phyloP scores from a whole-genome alignment of 1,284 basidiomycete species.

The Rhodotorula sp. region DNA sequence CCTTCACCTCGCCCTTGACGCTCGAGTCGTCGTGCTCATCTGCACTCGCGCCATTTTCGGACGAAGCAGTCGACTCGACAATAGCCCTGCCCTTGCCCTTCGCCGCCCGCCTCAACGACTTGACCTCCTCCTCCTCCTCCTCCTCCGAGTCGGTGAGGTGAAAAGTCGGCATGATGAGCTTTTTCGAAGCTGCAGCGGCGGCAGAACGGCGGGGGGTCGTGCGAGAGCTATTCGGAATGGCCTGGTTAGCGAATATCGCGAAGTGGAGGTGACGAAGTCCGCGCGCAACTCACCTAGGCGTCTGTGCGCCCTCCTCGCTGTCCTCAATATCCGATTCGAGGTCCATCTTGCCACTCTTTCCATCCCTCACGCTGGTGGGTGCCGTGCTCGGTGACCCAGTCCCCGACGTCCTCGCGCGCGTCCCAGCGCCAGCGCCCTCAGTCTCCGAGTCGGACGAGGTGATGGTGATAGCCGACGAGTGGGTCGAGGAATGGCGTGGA shows the following conservation, averaged over 20 bases:
- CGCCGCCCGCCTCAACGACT: not conserved
- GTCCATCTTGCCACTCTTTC: not conserved
- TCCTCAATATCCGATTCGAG: not conserved
- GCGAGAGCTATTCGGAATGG: not conserved
- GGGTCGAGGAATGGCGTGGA: conserved; percentile 3
- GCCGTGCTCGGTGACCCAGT: conserved; percentile 4
- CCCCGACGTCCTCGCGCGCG: not conserved
- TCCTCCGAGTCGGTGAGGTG: conserved; percentile 22
- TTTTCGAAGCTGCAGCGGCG: conserved; percentile 3
- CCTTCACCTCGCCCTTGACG: conserved; percentile 4
- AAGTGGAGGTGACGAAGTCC: too few relatives aligned
- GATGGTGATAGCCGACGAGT: not conserved
- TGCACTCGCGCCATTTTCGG: not conserved
- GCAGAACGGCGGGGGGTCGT: conserved; percentile 15
- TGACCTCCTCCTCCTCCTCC: conserved; percentile 3
- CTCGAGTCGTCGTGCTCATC: not conserved
- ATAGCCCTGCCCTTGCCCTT: conserved; percentile 11
- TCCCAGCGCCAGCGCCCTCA: not conserved
- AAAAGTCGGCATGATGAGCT: not conserved
- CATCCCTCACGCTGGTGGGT: conserved; percentile 6
- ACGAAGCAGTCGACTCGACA: not conserved
- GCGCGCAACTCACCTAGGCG: not conserved
- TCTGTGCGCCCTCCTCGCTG: not conserved
- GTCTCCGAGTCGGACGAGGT: conserved; percentile 3
- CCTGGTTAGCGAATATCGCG: not conserved